These are phyloP conservation scores for Talaromyces sp. DNA, from an alignment of 2,329 filamentous ascomycete genomes.

Conservation along the genomic window DNA sequence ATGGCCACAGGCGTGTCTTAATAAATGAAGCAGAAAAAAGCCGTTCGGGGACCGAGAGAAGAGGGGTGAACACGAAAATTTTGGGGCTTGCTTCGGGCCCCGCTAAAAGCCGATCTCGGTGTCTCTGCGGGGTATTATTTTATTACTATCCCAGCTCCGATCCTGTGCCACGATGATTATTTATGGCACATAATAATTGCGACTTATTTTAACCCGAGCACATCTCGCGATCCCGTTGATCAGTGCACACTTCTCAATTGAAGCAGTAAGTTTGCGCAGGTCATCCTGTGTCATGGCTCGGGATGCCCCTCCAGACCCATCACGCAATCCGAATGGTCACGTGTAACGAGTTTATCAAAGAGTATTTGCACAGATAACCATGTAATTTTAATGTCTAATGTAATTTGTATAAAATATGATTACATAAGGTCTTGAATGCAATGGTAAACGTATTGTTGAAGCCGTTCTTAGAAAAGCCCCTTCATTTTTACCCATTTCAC, in stretches of 20 bases:
- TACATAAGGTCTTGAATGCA: too few species aligned
- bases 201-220: neutral
- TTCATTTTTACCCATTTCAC: too few species aligned
- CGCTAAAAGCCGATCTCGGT: conserved; percentile 1
- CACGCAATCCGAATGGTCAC: neutral
- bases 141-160: neutral
- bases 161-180: neutral
- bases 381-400: too few species aligned
- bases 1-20: conserved; percentile 9
- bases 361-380: too few species aligned
- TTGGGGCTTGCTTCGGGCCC: conserved; percentile 1
- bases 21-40: neutral
- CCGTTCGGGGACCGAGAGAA: neutral
- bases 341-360: neutral
- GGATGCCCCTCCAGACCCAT: neutral
- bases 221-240: neutral
- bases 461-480: too few species aligned
- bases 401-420: too few species aligned
- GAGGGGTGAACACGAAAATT: neutral
- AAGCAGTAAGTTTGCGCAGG: neutral
- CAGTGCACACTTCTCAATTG: neutral
- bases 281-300: neutral
- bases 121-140: neutral
- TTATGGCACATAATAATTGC: neutral
- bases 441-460: too few species aligned